Base-by-base conservation (phyloP, 768 basidiomycete genomes). In the Austroboletus festivus region DNA sequence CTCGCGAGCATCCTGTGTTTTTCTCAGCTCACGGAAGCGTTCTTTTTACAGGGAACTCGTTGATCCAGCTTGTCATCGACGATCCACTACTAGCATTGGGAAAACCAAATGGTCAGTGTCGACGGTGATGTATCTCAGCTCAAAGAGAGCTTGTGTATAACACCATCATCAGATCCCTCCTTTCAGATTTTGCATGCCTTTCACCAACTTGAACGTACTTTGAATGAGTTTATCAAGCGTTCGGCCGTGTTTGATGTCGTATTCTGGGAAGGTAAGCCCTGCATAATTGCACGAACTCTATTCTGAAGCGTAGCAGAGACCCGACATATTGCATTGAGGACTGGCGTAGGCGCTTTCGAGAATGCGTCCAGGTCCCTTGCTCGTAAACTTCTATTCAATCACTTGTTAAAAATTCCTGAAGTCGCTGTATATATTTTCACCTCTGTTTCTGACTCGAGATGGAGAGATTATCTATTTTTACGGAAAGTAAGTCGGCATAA, bases 121-220 rank as follows among this genome's bases (percentile, higher is more conserved):
- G 21, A 10, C 10, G 4, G 26, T n/a, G 9, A n/a, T n/a, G n/a
- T n/a, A n/a, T 12, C 11, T 33, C 16, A 3, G 33, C n/a, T 13
- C 24, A 11, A 28, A 18, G 18, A 9, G 31, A 33, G 3, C 18
- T n/a, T 3, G 19, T 26, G 42, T 7, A 20, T 57, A 41, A 53
- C 38, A 33, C 9, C 28, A 34, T n/a, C n/a, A 38, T 34, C 49
- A 82, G 82, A 78, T 24, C 63, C 65, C 0, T 76, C 75, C 31
- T 83, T 84, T 52, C 85, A 87, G 60, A 74, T 83, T 41, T 51
- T 83, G 2, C 85, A 86, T 58, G 86, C 83, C 3, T 64, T 76
- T 23, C 71, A 78, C 45, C 62, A 68, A 4, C 65, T 86, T 31
- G 85, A 87, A 56, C 63, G 67, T 18, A 64, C 73, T 3, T 59